Percentiles rank a stretch among this genome's conserved stretches.
Conservation (phyloP, 2,329 filamentous ascomycete genomes). For the Pyrenophora teres region DNA sequence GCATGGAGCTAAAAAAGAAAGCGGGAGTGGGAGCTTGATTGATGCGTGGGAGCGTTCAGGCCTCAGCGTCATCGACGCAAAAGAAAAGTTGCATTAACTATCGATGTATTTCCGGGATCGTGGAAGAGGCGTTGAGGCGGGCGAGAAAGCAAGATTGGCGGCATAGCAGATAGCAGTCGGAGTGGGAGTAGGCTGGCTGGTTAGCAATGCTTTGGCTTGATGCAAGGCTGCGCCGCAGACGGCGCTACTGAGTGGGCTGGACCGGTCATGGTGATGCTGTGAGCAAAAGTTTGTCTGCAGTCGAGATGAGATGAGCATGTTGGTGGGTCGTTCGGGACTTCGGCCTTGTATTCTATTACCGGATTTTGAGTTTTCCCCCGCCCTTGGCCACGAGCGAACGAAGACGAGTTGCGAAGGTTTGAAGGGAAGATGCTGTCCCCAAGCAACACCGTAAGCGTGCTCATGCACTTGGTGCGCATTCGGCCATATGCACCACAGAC, state of each 20-base stretch:
- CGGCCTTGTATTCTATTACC: no score
- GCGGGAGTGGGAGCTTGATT: neutral
- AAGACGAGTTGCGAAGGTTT: no score
- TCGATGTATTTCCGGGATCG: no score
- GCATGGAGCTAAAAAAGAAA: neutral
- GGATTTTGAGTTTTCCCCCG: no score
- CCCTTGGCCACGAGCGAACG: no score
- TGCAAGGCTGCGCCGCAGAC: slow-evolving; percentile 28
- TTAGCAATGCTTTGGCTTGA: neutral
- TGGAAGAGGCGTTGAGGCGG: neutral
- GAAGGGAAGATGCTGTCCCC: no score
- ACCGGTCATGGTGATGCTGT: slow-evolving; percentile 5
- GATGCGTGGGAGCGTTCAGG: neutral
- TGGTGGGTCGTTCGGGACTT: neutral
- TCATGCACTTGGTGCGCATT: slow-evolving; percentile 12
- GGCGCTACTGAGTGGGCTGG: slow-evolving; percentile 23
- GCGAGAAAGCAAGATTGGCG: slow-evolving; percentile 4
- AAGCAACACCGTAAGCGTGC: neutral
- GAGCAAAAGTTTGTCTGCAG: neutral
- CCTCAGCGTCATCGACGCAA: no score
- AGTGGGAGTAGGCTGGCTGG: slow-evolving; percentile 1
- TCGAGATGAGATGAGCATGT: slow-evolving; percentile 2
- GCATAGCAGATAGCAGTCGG: slow-evolving; percentile 10
- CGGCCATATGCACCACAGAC: neutral
- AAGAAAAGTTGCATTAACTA: no score